Percentiles rank a stretch among this genome's conserved stretches.
These are phyloP conservation scores for Xylariales sp. DNA, from an alignment of 2,329 filamentous ascomycete genomes.

Conservation along the genomic window DNA sequence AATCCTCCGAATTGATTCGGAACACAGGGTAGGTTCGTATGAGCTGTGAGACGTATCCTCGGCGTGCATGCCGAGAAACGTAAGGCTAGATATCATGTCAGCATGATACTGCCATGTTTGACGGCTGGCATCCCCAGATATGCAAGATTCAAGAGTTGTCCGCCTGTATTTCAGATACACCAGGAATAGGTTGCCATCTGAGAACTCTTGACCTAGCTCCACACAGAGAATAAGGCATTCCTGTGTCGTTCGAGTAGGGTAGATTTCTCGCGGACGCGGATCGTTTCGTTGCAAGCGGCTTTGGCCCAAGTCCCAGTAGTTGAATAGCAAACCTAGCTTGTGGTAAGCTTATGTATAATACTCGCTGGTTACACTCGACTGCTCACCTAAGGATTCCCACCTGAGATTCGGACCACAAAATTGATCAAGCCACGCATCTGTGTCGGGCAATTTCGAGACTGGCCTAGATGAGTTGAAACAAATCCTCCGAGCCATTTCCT, in stretches of 20 bases:
- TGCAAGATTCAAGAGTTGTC: conserved; percentile 15
- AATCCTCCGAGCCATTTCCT: conserved; percentile 6
- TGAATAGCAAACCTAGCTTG: conserved; percentile 1
- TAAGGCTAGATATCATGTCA: conserved; percentile 25
- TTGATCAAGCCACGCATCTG: conserved; percentile 2
- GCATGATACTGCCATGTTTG: conserved; percentile 22
- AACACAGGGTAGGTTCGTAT: conserved; percentile 16
- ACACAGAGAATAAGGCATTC: conserved; percentile 20
- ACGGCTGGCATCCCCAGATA: conserved; percentile 18
- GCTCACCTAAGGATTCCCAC: conserved; percentile 7
- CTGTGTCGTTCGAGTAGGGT: conserved; percentile 13
- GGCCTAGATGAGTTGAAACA: conserved; percentile 4
- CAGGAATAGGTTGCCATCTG: conserved; percentile 20
- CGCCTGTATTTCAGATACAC: conserved; percentile 17
- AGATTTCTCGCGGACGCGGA: not conserved
- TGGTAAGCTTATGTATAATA: not conserved
- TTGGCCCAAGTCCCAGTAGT: conserved; percentile 18
- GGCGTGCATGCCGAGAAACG: conserved; percentile 47
- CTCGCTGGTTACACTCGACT: not conserved
- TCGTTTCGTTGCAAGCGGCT: not conserved
- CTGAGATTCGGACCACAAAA: conserved; percentile 5
- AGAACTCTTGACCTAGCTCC: conserved; percentile 23
- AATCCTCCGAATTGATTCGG: conserved; percentile 24
- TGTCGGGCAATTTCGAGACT: not conserved
- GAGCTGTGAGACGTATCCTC: conserved; percentile 34